Evolutionary conservation across 2,329 filamentous ascomycete species (phyloP), one percentile per base, ranked within the genome.

Genomic region (Paracorniculantispora psalliotae): DNA sequence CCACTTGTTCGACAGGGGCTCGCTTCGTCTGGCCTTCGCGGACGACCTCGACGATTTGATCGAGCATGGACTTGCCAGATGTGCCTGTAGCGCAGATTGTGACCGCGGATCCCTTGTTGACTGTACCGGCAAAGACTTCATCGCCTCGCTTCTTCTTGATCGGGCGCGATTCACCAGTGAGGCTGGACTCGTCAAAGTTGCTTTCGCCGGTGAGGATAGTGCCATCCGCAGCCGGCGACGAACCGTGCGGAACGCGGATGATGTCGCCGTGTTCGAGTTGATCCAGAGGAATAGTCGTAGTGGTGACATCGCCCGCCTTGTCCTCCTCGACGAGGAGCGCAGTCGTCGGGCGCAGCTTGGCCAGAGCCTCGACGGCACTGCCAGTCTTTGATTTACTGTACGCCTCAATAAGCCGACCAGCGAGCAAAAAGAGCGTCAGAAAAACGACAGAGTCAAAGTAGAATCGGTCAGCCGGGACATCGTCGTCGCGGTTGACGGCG

Each of bases 401-500:
- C 1, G 90, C 87, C 75, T 97, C 93, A 13, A 92, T 84, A 50
- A 89, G 81, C n/a, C 88, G 80, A 1, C 87, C 87, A 33, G 81
- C 72, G 1, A 97, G 84, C 23, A 97, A 81, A 70, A 97, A 97
- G 63, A 97, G 80, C 0, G 92, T 96, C 59, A 97, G 72, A 63
- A 97, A 96, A 2, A 96, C 90, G 1, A 97, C 92, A 0, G 92
- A 91, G 71, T 97, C 93, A 69, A 96, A 97, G 72, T 96, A 97
- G 19, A 87, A 84, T 17, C 81, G 75, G 50, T 80, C 77, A 35
- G 79, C 75, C 54, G 77, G 71, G 53, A 69, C 66, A 2, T 67
- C 63, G 4, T 68, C 68, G 12, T 75, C 67, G 19, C 72, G 67
- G 3, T 77, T 78, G 4, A 79, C 81, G 4, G 86, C 83, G 0